Conservation (phyloP, 257 asterid genomes). For the Solanum tarapatanum region DNA sequence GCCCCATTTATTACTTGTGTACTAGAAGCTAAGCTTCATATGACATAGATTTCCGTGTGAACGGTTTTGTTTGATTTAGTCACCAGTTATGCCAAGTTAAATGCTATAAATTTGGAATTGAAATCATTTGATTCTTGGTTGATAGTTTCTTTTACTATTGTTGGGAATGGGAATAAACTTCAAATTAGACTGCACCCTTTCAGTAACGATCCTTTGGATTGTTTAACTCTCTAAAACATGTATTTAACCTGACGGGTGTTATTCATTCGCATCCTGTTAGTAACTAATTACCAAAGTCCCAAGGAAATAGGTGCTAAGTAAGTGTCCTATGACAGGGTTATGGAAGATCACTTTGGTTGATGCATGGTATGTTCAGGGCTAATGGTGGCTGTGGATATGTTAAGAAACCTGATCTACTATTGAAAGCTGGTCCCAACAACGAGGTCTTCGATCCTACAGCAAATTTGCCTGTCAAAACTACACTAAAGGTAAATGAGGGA, state of each 20-base stretch:
- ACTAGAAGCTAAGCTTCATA: neutral
- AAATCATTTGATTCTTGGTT: neutral
- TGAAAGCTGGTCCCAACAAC: conserved; percentile 33
- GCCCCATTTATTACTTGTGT: neutral
- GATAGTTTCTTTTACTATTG: neutral
- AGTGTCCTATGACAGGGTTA: conserved; percentile 49
- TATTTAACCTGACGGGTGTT: neutral
- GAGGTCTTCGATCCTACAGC: conserved; percentile 58
- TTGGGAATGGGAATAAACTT: neutral
- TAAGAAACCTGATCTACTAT: conserved; percentile 62
- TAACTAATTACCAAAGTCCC: neutral
- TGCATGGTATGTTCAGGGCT: conserved; percentile 92
- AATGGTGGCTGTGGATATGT: conserved; percentile 92
- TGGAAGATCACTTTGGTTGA: conserved; percentile 89
- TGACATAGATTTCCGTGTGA: neutral
- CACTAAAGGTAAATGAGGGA: conserved; percentile 46
- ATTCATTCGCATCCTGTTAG: neutral
- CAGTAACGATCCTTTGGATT: neutral
- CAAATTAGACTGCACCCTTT: neutral
- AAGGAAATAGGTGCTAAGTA: neutral
- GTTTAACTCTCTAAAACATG: neutral
- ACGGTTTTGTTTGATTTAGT: neutral
- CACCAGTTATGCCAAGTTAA: neutral
- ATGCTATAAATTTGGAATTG: neutral
- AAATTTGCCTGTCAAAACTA: conserved; percentile 47